Evolutionary conservation across 2,329 filamentous ascomycete genomes (phyloP).

Genomic region (Madurella fahalii): DNA sequence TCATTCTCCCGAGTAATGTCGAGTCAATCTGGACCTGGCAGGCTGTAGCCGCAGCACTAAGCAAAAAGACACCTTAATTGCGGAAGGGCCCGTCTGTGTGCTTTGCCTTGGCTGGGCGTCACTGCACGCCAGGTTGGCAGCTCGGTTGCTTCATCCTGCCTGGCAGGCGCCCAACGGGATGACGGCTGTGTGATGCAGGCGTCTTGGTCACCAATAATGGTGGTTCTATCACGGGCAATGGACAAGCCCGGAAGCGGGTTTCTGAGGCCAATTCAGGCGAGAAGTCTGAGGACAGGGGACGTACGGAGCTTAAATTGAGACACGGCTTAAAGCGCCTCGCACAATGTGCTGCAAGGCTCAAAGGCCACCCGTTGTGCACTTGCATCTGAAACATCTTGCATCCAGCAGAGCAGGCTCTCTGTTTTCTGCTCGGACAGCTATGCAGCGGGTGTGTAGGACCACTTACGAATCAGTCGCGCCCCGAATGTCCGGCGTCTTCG

Average conservation of each 20-base stretch:
- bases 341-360: too few species aligned
- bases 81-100: not conserved
- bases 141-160: not conserved
- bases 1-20: too few species aligned
- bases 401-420: too few species aligned
- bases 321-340: slow-evolving; percentile 3
- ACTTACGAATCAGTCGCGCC: not conserved
- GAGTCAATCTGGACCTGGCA: too few species aligned
- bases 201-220: slow-evolving; percentile 1
- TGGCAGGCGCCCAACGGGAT: not conserved
- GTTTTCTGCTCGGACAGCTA: not conserved
- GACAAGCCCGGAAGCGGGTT: not conserved
- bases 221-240: not conserved
- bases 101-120: not conserved
- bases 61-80: not conserved
- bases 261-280: not conserved
- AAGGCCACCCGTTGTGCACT: not conserved
- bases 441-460: not conserved
- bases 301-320: slow-evolving; percentile 8
- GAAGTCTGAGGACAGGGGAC: not conserved
- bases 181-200: not conserved
- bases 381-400: not conserved
- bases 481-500: not conserved
- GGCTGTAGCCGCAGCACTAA: too few species aligned
- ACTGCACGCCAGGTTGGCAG: not conserved